Evolutionary conservation across 2,329 filamentous ascomycete species (phyloP), one percentile per base, ranked within the genome.

Genomic region (Zarea fungicola): DNA sequence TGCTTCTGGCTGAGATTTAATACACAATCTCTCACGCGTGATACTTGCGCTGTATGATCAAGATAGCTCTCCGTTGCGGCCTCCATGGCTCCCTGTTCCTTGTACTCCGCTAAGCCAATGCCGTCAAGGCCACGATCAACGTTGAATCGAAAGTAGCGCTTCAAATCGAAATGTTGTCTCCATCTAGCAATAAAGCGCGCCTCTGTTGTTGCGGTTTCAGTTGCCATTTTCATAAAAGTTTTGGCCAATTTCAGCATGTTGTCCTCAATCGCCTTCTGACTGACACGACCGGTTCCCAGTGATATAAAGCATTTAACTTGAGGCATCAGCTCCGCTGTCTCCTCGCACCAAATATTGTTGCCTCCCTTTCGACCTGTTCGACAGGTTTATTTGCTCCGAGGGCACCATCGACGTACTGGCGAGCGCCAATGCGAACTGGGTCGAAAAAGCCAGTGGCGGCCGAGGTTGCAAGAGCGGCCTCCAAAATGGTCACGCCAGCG

Each of bases 401-500:
- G 0, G 50, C 61, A 4, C 59, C 60, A 40, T 63, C 60, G 31
- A 65, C 53, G 35, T 61, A 61, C 31, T 62, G 52, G 6, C 60
- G 52, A n/a, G 44, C 52, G 13, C 62, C 59, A 11, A 63, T 34
- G 14, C 53, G 46, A 26, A 64, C 59, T 4, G 59, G 54, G 32
- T 64, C 32, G 31, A 55, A 56, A 14, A 53, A 49, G 22, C 18
- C 50, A 6, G 55, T 54, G 3, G 54, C 51, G 4, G 56, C 56
- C 28, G 56, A 54, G 4, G 55, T 56, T 4, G 54, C 57, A 8
- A 50, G 54, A 22, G 52, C 48, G 16, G 43, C 54, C 19, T 55
- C 32, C 43, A 40, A 48, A 18, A 55, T 51, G 6, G 55, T 54
- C 36, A 16, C 36, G 18, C 35, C 26, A 26, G 44, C 25, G 26